Evolutionary conservation across 345 rosid species (phyloP).

Genomic region (Eucalyptus shirleyi): DNA sequence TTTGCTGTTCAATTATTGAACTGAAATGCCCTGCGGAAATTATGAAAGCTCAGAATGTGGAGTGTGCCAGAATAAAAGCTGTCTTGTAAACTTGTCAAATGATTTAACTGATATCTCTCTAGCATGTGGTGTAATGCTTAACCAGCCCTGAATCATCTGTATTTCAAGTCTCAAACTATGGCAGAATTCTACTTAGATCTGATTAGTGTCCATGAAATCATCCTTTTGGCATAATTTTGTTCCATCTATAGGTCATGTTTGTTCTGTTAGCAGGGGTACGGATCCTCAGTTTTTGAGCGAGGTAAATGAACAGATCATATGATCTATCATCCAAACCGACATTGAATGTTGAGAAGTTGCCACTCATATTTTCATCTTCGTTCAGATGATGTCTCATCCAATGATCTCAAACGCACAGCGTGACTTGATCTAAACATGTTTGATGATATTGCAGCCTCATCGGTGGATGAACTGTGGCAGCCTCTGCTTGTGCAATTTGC

Average conservation of each 20-base stretch:
- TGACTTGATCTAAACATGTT: neutral
- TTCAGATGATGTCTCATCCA: neutral
- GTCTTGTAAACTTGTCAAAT: rapidly evolving
- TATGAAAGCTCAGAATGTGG: neutral
- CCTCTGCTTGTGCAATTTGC: neutral
- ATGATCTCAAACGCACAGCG: neutral
- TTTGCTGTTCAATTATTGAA: neutral
- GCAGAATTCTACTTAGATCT: neutral
- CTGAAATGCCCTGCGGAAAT: neutral
- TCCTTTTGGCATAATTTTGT: neutral
- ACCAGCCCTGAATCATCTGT: neutral
- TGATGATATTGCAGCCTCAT: neutral
- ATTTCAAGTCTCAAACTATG: neutral
- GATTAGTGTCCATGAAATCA: neutral
- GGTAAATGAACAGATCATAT: neutral
- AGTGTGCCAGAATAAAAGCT: neutral
- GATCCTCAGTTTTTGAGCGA: neutral
- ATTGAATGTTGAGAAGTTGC: neutral
- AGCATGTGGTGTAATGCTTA: neutral
- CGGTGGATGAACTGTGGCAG: neutral
- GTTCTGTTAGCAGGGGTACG: neutral
- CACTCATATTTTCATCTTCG: neutral
- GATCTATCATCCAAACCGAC: neutral
- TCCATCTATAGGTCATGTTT: neutral
- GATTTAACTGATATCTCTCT: neutral